Evolutionary conservation across 2,329 filamentous ascomycete genomes (phyloP).

Genomic region (Malbranchea cinnamomea): DNA sequence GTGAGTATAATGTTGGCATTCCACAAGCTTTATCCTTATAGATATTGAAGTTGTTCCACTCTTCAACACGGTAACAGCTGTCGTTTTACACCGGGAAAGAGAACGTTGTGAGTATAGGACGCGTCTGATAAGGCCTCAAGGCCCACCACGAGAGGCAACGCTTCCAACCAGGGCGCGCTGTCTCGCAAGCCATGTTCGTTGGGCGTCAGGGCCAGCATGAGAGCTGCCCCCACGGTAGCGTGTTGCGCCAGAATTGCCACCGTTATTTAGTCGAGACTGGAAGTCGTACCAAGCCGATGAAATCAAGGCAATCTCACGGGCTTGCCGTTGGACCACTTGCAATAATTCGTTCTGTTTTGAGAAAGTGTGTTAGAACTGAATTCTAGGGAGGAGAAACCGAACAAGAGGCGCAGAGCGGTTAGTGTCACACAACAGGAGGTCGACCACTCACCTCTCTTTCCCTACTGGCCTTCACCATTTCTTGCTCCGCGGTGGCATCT

Average conservation of each 20-base stretch:
- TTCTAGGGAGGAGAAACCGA: neutral
- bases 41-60: too few relatives aligned
- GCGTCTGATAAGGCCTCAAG: too few relatives aligned
- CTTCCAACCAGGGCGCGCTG: conserved; percentile 29
- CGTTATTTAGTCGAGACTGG: conserved; percentile 30
- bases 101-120: too few relatives aligned
- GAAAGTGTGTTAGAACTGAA: neutral
- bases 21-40: too few relatives aligned
- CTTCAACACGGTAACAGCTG: too few relatives aligned
- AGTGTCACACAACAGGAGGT: conserved; percentile 6
- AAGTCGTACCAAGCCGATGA: conserved; percentile 34
- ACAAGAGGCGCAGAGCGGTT: conserved; percentile 6
- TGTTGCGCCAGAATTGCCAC: conserved; percentile 25
- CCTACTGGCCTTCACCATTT: conserved; percentile 23
- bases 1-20: too few relatives aligned
- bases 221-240: conserved; percentile 23
- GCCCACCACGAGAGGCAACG: too few relatives aligned
- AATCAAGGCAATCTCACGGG: conserved; percentile 30
- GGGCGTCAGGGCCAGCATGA: conserved; percentile 23
- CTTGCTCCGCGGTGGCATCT: conserved; percentile 21
- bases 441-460: conserved; percentile 24
- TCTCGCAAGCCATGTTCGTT: conserved; percentile 30
- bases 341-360: conserved; percentile 24
- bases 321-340: conserved; percentile 24
- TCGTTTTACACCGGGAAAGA: too few relatives aligned